Percentiles rank a stretch among this genome's conserved stretches.
Evolutionary conservation across 192 early-diverging fungal species (phyloP).

Genomic region (Coemansia pectinata): DNA sequence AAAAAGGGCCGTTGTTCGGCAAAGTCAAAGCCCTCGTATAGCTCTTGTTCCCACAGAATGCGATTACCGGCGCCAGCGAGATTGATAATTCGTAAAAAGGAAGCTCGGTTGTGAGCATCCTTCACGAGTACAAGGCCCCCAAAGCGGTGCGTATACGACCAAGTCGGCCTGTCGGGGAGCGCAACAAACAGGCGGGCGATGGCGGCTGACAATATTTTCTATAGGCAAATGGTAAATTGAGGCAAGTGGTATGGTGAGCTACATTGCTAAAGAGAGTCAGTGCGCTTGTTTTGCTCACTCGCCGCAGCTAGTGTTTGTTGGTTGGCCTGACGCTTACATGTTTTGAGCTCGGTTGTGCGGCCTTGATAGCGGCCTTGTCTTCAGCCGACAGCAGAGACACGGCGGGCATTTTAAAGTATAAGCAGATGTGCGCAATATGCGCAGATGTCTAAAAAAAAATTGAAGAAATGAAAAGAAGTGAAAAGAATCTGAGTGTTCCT

Average conservation of each 20-base stretch:
- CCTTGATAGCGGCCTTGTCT: conserved; percentile 66
- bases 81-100: conserved; percentile 73
- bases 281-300: not conserved
- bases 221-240: conserved; percentile 15
- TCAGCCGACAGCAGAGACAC: conserved; percentile 63
- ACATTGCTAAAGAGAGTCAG: not conserved
- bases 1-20: conserved; percentile 64
- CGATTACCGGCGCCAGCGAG: conserved; percentile 54
- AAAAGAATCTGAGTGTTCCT: not conserved
- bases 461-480: not conserved
- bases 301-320: not conserved
- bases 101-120: conserved; percentile 64
- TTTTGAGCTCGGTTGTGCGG: conserved; percentile 58
- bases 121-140: conserved; percentile 71
- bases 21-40: conserved; percentile 73
- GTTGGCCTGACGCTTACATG: conserved; percentile 50
- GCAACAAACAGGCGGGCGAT: conserved; percentile 76
- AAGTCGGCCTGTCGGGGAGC: conserved; percentile 62
- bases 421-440: not conserved
- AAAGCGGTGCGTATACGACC: conserved; percentile 70
- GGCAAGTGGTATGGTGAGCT: no score
- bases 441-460: not conserved
- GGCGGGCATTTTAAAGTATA: conserved; percentile 56
- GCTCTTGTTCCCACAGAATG: conserved; percentile 81
- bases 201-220: conserved; percentile 79